Evolutionary conservation across 352 stramenopile species (phyloP), one percentile per base, ranked within the genome.

Genomic region (Pythium phragmitis): DNA sequence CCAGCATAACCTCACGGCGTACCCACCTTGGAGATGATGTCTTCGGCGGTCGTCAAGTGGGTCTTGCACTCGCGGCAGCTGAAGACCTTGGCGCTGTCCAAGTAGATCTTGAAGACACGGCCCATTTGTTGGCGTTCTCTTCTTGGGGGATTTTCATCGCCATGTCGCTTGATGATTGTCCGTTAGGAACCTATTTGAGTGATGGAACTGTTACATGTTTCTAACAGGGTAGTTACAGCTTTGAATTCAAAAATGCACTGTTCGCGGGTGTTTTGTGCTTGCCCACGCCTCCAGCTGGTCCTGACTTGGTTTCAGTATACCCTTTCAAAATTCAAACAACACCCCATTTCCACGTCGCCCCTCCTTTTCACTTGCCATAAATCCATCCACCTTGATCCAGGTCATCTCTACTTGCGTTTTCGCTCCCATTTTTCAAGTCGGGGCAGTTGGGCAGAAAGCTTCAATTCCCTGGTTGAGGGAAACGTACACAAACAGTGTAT

Each of bases 11-110:
- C 26, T 30, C 37, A 9, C 37, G 11, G 59, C 28, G 65, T 57
- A 75, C 68, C 74, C 67, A 91, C 94, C 73, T 98, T 98, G 30
- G 92, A 98, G 58, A 98, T 94, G 63, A 98, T 98, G 61, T 98
- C 92, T 67, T 98, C 92, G 53, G 88, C 82, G 70, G 77, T 89
- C 8, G 92, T 92, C 34, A 98, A 75, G 65, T 98, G 92, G 39
- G 94, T 95, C 51, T 80, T 77, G 73, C 94, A 98, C 36, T 97
- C 79, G 60, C 74, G 82, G 73, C 94, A 98, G 53, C 85, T 81
- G 61, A 98, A 98, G 19, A 98, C 68, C 56, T 94, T 82, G 54
- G 83, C 68, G 59, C 91, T 93, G 62, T 98, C 91, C 47, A 98
- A 75, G 65, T 96, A 98, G 42, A 94, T 79, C 80, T 96, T 88